phyloP scores from a whole-genome alignment of 371 early-diverging fungal genomes.

The Mucor sp. region DNA sequence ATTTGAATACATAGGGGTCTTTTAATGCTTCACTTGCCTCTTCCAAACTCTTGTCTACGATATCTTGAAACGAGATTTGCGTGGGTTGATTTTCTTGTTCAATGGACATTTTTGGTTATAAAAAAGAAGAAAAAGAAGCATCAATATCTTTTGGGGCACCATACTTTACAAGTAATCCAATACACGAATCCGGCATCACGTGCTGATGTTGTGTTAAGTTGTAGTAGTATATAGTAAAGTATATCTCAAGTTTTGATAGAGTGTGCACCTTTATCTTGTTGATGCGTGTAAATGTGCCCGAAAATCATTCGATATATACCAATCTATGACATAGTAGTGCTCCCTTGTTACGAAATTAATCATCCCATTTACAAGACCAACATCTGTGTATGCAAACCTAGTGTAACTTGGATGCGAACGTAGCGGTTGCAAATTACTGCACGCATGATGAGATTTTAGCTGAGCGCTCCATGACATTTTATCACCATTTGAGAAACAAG shows the following conservation, averaged over 20 bases:
- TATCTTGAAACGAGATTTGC: conserved; percentile 14
- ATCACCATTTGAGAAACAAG: too few relatives aligned
- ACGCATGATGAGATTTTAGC: too few relatives aligned
- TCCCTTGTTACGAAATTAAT: neutral
- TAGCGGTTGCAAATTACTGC: too few relatives aligned
- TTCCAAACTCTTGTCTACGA: neutral
- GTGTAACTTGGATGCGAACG: neutral
- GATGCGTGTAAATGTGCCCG: neutral
- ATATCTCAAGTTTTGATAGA: too few relatives aligned
- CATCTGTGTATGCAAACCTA: neutral
- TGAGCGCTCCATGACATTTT: neutral
- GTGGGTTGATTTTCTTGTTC: neutral
- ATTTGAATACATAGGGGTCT: conserved; percentile 22
- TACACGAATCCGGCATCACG: neutral
- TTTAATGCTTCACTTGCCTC: conserved; percentile 22
- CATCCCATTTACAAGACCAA: neutral
- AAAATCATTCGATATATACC: neutral
- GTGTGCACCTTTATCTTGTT: neutral
- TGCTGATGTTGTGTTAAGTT: neutral
- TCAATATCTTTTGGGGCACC: neutral
- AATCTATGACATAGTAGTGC: neutral
- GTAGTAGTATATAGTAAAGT: too few relatives aligned
- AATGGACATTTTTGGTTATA: neutral
- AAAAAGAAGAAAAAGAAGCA: neutral
- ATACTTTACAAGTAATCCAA: neutral